Conservation (phyloP, 768 basidiomycete genomes). For the Mycena leptocephala region DNA sequence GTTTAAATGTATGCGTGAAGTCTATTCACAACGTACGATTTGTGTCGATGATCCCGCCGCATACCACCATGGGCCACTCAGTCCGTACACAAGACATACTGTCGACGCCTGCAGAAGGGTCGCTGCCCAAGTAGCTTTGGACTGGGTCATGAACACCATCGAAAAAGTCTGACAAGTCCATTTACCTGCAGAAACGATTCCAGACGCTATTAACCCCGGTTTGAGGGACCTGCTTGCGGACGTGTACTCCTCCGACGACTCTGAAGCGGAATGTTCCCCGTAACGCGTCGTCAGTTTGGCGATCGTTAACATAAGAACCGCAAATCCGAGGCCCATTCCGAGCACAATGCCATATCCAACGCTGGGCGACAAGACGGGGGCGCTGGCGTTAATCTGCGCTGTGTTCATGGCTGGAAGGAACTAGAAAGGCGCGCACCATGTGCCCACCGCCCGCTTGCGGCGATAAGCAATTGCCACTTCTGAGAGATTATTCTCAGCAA, state of each 20-base stretch:
- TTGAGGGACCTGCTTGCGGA: constrained; percentile 10
- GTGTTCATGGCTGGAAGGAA: constrained; percentile 5
- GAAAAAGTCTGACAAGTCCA: too few relatives aligned
- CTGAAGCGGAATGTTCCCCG: constrained; percentile 17
- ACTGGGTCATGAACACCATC: too few relatives aligned
- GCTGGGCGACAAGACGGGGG: constrained; percentile 27
- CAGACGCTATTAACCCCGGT: constrained; percentile 9
- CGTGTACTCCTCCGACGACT: constrained; percentile 33
- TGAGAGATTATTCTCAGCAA: too few relatives aligned
- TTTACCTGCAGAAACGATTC: constrained; percentile 24
- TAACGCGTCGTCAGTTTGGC: constrained; percentile 30
- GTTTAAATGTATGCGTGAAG: too few relatives aligned
- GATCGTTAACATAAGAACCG: constrained; percentile 27
- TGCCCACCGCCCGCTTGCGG: too few relatives aligned
- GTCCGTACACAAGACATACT: constrained; percentile 20
- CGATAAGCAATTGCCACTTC: too few relatives aligned
- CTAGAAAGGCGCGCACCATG: too few relatives aligned
- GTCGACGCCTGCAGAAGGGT: constrained; percentile 62
- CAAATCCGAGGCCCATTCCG: constrained; percentile 34
- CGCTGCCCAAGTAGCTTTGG: constrained; percentile 33
- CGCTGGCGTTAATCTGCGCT: constrained; percentile 32
- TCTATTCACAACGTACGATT: too few relatives aligned
- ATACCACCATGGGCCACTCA: constrained; percentile 22
- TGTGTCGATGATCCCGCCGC: too few relatives aligned
- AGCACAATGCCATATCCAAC: constrained; percentile 37